Conservation (phyloP, 768 basidiomycete species). For the Cystobasidium onofrii region DNA sequence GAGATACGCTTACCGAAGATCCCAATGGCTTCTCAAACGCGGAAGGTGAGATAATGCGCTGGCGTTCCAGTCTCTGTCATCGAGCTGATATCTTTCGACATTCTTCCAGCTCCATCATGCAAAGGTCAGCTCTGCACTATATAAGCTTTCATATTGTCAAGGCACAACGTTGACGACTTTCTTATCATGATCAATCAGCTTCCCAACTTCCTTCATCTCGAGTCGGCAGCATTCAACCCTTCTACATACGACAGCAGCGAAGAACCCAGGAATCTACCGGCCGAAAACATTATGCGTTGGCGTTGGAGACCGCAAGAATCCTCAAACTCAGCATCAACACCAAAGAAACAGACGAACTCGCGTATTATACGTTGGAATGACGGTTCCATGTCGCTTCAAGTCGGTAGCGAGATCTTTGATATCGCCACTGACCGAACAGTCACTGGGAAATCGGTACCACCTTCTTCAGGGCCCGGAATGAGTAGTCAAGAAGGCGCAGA, state of each 20-base stretch:
- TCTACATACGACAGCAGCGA: constrained; percentile 77
- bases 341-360: constrained; percentile 68
- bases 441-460: constrained; percentile 57
- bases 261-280: constrained; percentile 51
- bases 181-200: constrained; percentile 57
- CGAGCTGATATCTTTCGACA: neutral
- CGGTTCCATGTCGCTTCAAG: constrained; percentile 74
- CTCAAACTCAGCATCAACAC: neutral
- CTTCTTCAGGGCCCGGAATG: constrained; percentile 39
- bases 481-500: constrained; percentile 52
- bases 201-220: constrained; percentile 86
- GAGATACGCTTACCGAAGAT: constrained; percentile 71
- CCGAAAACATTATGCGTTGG: constrained; percentile 94
- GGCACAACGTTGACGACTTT: neutral
- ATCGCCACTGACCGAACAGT: constrained; percentile 70
- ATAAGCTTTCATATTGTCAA: neutral
- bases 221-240: constrained; percentile 79
- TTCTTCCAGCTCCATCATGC: constrained; percentile 63
- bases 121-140: constrained; percentile 16
- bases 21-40: constrained; percentile 57
- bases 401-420: constrained; percentile 92
- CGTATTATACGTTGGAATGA: constrained; percentile 93
- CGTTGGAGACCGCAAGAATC: constrained; percentile 73
- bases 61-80: neutral
- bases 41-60: constrained; percentile 52